Conservation (phyloP, 495 filamentous ascomycete species). For the Penicillium subrubescens region DNA sequence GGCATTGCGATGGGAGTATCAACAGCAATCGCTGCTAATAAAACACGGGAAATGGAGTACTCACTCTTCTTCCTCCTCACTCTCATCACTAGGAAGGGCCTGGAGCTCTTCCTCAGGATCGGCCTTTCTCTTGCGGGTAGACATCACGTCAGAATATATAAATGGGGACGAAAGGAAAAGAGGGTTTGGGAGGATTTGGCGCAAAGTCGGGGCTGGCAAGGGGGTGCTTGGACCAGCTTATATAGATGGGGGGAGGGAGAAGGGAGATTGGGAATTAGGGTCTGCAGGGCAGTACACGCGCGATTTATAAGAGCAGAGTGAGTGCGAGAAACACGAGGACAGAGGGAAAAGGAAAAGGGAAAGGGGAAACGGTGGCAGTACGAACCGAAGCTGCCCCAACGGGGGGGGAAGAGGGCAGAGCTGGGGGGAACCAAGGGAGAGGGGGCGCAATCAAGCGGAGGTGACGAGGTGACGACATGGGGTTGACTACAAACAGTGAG, state of each 20-base stretch:
- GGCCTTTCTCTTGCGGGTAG: constrained; percentile 68
- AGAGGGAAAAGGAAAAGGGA: neutral
- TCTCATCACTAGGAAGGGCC: constrained; percentile 62
- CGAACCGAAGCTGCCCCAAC: constrained; percentile 10
- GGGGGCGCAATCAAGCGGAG: constrained; percentile 26
- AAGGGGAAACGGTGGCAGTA: constrained; percentile 12
- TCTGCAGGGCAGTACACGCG: neutral
- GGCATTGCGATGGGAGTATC: constrained; percentile 5
- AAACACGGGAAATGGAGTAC: constrained; percentile 22
- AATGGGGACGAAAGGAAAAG: constrained; percentile 3
- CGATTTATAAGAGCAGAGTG: constrained; percentile 1
- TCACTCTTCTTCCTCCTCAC: constrained; percentile 68
- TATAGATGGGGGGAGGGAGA: constrained; percentile 5
- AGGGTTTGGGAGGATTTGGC: constrained; percentile 1
- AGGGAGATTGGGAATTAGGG: constrained; percentile 8
- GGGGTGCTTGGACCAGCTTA: neutral
- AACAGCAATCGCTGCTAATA: neutral
- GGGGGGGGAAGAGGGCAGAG: constrained; percentile 17
- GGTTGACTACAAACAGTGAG: neutral
- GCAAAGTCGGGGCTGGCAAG: neutral
- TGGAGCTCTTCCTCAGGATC: constrained; percentile 62
- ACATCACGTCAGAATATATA: constrained; percentile 42
- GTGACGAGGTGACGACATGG: constrained; percentile 25
- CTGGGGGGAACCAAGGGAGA: constrained; percentile 23
- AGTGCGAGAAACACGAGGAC: neutral